A percentile compares a stretch with the other conserved stretches of the same genome.
phyloP scores from a whole-genome alignment of 139 green algal genomes.

The Limnomonas spitsbergensis region DNA sequence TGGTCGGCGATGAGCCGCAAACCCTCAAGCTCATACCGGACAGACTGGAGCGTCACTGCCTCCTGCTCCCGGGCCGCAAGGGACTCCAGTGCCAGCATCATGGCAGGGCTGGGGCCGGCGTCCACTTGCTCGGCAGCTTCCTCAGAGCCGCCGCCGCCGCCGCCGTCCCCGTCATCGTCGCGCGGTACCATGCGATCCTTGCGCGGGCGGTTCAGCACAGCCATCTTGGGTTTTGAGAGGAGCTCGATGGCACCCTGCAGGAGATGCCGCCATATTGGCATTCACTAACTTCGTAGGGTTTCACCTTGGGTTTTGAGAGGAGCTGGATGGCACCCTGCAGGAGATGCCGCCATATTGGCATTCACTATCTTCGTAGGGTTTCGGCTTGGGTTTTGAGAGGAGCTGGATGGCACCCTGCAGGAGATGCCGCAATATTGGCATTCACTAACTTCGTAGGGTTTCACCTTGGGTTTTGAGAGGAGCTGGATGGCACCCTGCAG shows the following conservation, averaged over 20 bases:
- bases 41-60: conserved; percentile 14
- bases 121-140: background rate
- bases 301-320: background rate
- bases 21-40: conserved; percentile 46
- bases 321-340: background rate
- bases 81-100: conserved; percentile 21
- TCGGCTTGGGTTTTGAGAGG: background rate
- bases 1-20: conserved; percentile 36
- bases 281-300: too few relatives aligned
- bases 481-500: background rate
- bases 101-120: background rate
- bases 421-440: too few relatives aligned
- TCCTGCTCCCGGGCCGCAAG: conserved; percentile 35
- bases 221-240: background rate
- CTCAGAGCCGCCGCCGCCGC: background rate
- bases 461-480: background rate
- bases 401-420: background rate
- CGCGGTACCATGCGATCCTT: too few relatives aligned
- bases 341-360: too few relatives aligned
- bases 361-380: too few relatives aligned
- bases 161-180: too few relatives aligned
- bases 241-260: background rate
- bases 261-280: too few relatives aligned
- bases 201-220: background rate
- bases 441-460: too few relatives aligned